Evolutionary conservation across 1,284 basidiomycete genomes (phyloP).

Genomic region (Papiliotrema fonsecae): DNA sequence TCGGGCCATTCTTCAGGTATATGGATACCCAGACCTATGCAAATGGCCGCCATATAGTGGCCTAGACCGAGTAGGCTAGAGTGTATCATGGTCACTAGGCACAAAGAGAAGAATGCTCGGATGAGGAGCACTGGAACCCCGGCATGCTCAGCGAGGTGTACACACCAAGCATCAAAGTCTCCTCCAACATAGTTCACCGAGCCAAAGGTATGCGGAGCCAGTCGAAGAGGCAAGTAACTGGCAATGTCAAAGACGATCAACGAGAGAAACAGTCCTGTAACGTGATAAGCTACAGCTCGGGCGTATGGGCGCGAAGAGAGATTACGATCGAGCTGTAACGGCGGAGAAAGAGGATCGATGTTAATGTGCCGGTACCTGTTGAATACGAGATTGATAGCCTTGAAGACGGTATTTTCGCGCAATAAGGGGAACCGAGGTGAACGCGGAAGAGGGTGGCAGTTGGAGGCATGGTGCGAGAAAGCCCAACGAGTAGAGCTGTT

Average conservation of each 20-base stretch:
- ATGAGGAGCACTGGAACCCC: neutral
- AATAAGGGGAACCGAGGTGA: neutral
- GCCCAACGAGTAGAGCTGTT: neutral
- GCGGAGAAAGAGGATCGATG: neutral
- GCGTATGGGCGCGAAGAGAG: neutral
- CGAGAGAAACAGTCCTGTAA: neutral
- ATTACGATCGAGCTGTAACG: neutral
- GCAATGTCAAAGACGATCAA: neutral
- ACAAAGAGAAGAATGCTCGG: neutral
- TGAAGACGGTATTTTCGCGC: neutral
- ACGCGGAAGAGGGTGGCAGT: constrained; percentile 2
- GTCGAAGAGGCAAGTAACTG: neutral
- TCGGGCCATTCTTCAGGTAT: constrained; percentile 1
- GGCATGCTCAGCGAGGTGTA: neutral
- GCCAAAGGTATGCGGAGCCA: neutral
- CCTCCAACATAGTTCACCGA: neutral
- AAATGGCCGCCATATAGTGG: neutral
- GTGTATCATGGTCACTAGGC: neutral
- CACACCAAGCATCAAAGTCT: neutral
- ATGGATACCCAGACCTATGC: neutral
- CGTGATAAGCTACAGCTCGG: neutral
- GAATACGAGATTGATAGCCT: neutral
- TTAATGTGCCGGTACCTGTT: neutral
- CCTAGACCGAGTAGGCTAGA: neutral
- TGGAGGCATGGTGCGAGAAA: neutral